Conservation (phyloP, 305 asterid species). For the Solanum hybrid region DNA sequence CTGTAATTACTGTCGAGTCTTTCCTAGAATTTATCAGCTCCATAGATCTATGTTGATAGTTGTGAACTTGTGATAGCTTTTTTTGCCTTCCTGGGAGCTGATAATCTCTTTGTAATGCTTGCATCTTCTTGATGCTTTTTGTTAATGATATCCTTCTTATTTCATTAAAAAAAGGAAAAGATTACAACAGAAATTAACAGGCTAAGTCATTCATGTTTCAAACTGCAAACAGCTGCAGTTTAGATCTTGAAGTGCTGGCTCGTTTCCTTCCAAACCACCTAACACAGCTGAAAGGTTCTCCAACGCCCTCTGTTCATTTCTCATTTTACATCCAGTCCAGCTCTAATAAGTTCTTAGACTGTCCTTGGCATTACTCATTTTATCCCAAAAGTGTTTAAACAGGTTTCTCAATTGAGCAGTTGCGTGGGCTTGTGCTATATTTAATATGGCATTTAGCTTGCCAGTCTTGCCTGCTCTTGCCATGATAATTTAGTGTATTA, state of each 20-base stretch:
- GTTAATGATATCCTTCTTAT: neutral
- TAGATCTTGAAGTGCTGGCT: neutral
- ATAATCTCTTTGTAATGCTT: neutral
- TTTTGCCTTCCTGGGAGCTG: neutral
- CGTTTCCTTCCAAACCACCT: neutral
- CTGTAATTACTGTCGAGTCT: neutral
- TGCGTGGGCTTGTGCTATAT: neutral
- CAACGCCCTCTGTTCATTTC: neutral
- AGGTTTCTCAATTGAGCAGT: neutral
- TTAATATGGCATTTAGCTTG: neutral
- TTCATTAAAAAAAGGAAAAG: neutral
- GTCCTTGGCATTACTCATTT: neutral
- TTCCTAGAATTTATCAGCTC: neutral
- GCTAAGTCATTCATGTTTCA: neutral
- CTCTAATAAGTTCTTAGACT: neutral
- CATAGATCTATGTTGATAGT: neutral
- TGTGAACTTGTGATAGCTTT: neutral
- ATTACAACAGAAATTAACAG: neutral
- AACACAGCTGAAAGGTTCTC: neutral
- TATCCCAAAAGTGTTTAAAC: neutral
- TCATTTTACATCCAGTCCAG: neutral
- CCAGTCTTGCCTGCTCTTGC: neutral
- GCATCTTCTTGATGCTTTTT: neutral
- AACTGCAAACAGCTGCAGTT: constrained; percentile 5
- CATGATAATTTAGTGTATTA: neutral